Evolutionary conservation across 164 flowering plant species (phyloP), one percentile per base, ranked within the genome.

Genomic region (Hamamelis virginiana): DNA sequence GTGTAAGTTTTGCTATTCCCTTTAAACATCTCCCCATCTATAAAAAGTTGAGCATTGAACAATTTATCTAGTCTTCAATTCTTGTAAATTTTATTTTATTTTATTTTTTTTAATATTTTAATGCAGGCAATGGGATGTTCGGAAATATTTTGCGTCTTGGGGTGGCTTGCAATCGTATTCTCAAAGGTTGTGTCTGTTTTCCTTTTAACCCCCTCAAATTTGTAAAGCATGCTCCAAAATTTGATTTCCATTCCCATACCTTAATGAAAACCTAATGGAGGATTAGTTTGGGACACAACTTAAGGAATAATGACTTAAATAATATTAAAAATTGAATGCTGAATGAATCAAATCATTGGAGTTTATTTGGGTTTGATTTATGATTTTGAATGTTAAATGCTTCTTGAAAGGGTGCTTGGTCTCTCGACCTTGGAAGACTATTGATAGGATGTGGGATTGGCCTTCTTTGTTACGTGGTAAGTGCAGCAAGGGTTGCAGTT

Each of bases 391-490:
- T 23, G 52, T 45, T 53, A 33, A 3, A 18, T 73, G 62, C 58
- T 52, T 50, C 6, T 44, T 52, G 38, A 47, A 71, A 89, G 94
- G 81, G 60, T 48, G 77, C 77, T 69, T 85, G 80, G 90, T 66
- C 60, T 70, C 85, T 88, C 9, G 85, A 86, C 74, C 62, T 84
- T 57, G 94, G 89, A 71, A 82, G 94, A 69, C 57, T 82, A 47
- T 72, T 76, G 1, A 64, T 85, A 62, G 92, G 92, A 72, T 76
- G 67, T 69, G 92, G 89, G 48, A 73, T 83, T 70, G 89, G 89
- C 14, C 55, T 89, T 45, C 72, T 80, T 50, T 82, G 87, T 64
- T 90, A 81, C 67, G 88, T 78, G 89, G 96, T 89, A 86, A 79
- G 33, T 58, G n/a, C 15, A 14, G 18, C 8, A 25, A 65, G 13